Percentiles rank a stretch among this genome's conserved stretches.
Evolutionary conservation across 805 yeast species (phyloP).

Genomic region (Ogataea paraovalis): DNA sequence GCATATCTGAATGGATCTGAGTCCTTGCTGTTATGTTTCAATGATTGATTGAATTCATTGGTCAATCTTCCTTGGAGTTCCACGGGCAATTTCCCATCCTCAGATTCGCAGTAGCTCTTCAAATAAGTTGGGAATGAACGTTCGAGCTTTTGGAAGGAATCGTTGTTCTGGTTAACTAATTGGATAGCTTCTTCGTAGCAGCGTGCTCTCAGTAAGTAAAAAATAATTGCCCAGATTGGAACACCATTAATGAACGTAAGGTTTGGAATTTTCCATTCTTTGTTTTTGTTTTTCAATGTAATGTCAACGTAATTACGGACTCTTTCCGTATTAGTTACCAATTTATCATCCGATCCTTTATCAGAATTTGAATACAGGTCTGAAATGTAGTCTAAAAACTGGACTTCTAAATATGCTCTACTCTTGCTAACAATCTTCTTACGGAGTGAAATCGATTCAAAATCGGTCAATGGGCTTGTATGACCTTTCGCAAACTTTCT

Average conservation of each 20-base stretch:
- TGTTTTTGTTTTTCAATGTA: conserved; percentile 37
- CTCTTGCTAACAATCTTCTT: conserved; percentile 51
- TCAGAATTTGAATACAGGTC: conserved; percentile 48
- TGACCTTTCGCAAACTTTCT: conserved; percentile 32
- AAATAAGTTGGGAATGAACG: conserved; percentile 78
- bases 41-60: conserved; percentile 80
- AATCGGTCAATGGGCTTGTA: conserved; percentile 22
- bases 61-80: conserved; percentile 67
- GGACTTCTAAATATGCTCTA: conserved; percentile 61
- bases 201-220: conserved; percentile 83
- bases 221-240: conserved; percentile 94
- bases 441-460: conserved; percentile 35
- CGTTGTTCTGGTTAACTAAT: conserved; percentile 57
- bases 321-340: conserved; percentile 59
- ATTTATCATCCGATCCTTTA: conserved; percentile 20
- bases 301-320: conserved; percentile 57
- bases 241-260: conserved; percentile 69
- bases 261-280: conserved; percentile 48
- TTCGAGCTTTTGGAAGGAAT: conserved; percentile 79
- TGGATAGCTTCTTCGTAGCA: conserved; percentile 72
- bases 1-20: conserved; percentile 90
- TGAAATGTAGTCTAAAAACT: conserved; percentile 73
- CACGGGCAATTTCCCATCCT: conserved; percentile 52
- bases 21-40: conserved; percentile 56
- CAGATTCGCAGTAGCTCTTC: conserved; percentile 59